Evolutionary conservation across 2,329 filamentous ascomycete genomes (phyloP).

Genomic region (Colletotrichum truncatum): DNA sequence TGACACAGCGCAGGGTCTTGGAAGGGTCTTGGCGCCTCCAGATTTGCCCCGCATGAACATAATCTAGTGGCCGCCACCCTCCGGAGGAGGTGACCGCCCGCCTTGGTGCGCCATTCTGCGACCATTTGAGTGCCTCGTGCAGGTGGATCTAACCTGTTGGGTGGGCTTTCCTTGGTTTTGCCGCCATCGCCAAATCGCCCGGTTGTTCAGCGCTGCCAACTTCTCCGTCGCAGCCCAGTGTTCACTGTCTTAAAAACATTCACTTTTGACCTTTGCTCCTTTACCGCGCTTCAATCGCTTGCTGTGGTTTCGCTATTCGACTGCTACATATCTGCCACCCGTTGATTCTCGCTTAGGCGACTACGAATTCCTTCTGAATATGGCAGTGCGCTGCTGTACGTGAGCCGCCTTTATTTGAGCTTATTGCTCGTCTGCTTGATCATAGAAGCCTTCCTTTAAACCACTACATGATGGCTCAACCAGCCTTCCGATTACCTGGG

Average conservation of each 20-base stretch:
- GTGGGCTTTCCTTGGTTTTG: constrained; percentile 16
- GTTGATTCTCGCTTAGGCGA: not conserved
- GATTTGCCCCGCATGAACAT: constrained; percentile 23
- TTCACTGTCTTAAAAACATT: not conserved
- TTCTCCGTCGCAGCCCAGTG: not conserved
- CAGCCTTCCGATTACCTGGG: not conserved
- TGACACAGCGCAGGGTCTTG: constrained; percentile 19
- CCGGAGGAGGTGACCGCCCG: not conserved
- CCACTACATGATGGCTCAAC: constrained; percentile 13
- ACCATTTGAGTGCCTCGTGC: constrained; percentile 27
- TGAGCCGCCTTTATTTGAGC: constrained; percentile 26
- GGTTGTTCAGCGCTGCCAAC: constrained; percentile 2
- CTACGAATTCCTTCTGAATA: constrained; percentile 17
- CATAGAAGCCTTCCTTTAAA: not conserved
- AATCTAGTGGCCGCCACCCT: constrained; percentile 7
- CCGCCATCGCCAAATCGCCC: constrained; percentile 20
- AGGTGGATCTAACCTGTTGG: constrained; percentile 26
- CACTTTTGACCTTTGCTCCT: not conserved
- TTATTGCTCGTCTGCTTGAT: constrained; percentile 14
- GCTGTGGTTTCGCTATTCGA: not conserved
- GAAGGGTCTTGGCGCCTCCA: constrained; percentile 25
- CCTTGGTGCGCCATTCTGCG: constrained; percentile 24
- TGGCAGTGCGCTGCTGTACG: constrained; percentile 25
- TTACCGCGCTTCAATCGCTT: not conserved
- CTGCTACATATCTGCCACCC: not conserved